Evolutionary conservation across 1,284 basidiomycete species (phyloP).

Genomic region (Trichosporon faecale): DNA sequence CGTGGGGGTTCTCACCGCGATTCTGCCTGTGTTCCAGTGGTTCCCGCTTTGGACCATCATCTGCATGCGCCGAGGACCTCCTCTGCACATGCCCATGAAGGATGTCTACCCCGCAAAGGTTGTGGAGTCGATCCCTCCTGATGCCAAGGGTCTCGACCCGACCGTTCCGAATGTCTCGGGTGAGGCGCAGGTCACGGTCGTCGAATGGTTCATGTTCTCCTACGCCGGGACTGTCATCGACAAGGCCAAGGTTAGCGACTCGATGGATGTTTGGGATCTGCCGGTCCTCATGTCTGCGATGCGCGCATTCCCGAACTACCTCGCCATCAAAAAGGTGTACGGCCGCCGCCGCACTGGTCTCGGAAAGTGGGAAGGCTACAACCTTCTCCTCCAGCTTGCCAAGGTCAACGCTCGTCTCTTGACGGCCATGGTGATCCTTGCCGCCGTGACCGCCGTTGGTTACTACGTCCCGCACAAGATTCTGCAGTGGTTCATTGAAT

Average conservation of each 20-base stretch:
- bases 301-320: constrained; percentile 55
- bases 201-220: constrained; percentile 67
- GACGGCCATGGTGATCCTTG: constrained; percentile 57
- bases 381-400: constrained; percentile 47
- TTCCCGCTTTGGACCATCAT: constrained; percentile 57
- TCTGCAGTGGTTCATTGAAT: constrained; percentile 65
- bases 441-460: constrained; percentile 62
- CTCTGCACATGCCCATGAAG: constrained; percentile 66
- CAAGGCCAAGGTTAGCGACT: constrained; percentile 68
- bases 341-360: constrained; percentile 37
- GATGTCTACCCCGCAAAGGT: constrained; percentile 71
- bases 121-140: constrained; percentile 35
- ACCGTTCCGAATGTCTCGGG: constrained; percentile 41
- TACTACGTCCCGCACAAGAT: constrained; percentile 79
- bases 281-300: constrained; percentile 71
- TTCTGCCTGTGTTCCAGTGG: constrained; percentile 56
- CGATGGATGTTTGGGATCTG: constrained; percentile 77
- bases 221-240: constrained; percentile 80
- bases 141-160: constrained; percentile 34
- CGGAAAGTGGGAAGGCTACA: constrained; percentile 42
- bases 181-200: constrained; percentile 57
- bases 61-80: constrained; percentile 67
- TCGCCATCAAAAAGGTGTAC: constrained; percentile 39
- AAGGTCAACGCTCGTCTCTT: constrained; percentile 48
- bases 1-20: constrained; percentile 21